Evolutionary conservation across 768 basidiomycete genomes (phyloP).

Genomic region (Trametes cingulata): DNA sequence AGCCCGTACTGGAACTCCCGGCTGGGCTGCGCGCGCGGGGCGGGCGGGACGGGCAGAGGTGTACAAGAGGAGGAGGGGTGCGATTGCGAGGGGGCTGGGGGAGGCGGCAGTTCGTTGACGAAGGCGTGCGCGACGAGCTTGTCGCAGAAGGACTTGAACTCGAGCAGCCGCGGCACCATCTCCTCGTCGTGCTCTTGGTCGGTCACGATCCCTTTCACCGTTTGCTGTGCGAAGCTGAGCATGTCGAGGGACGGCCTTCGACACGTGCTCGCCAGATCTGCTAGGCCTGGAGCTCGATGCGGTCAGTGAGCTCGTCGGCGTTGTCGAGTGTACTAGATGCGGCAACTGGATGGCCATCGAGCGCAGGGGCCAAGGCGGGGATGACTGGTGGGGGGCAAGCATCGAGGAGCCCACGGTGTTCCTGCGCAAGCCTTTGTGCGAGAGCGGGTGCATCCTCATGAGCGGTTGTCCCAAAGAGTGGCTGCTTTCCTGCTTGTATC

Average conservation of each 20-base stretch:
- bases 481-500: too few species aligned
- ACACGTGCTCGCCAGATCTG: too few species aligned
- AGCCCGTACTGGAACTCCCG: conserved; percentile 67
- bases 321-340: too few species aligned
- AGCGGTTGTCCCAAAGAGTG: too few species aligned
- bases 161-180: conserved; percentile 77
- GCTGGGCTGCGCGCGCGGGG: conserved; percentile 37
- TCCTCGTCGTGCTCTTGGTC: conserved; percentile 63
- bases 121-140: conserved; percentile 53
- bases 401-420: too few species aligned
- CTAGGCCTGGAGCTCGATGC: too few species aligned
- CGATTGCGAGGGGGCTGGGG: neutral
- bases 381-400: too few species aligned
- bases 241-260: neutral
- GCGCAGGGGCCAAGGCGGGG: too few species aligned
- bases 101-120: conserved; percentile 38
- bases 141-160: conserved; percentile 64
- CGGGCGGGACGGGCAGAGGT: conserved; percentile 34
- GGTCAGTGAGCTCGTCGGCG: too few species aligned
- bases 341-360: too few species aligned
- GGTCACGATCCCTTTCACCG: conserved; percentile 65
- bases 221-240: conserved; percentile 41
- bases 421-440: too few species aligned
- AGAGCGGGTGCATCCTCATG: too few species aligned
- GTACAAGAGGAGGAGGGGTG: conserved; percentile 22